These are phyloP conservation scores for Candolleomyces aberdarensis DNA, from an alignment of 768 basidiomycete species.

Conservation along the genomic window DNA sequence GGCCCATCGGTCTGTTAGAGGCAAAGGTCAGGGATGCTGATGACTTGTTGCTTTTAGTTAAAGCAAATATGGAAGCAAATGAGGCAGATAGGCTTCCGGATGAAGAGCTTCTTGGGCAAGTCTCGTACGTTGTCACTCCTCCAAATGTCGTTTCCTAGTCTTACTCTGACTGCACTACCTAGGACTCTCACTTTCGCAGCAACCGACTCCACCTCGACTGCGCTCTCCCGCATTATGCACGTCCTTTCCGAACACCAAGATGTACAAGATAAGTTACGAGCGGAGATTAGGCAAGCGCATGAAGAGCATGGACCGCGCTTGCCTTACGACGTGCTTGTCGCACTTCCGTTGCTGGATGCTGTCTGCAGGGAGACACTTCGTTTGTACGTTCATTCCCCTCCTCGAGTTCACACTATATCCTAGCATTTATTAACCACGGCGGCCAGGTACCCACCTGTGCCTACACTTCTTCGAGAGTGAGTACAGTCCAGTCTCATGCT, in stretches of 20 bases:
- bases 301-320: slow-evolving; percentile 21
- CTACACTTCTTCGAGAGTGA: slow-evolving; percentile 12
- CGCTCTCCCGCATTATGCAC: slow-evolving; percentile 31
- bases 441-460: slow-evolving; percentile 7
- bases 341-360: slow-evolving; percentile 31
- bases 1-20: too few relatives aligned
- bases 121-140: slow-evolving; percentile 11
- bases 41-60: slow-evolving; percentile 25
- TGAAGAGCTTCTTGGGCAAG: slow-evolving; percentile 39
- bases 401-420: neutral
- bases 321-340: slow-evolving; percentile 26
- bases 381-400: slow-evolving; percentile 10
- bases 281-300: slow-evolving; percentile 31
- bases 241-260: slow-evolving; percentile 31
- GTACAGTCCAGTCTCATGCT: neutral
- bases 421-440: neutral
- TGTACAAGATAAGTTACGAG: slow-evolving; percentile 34
- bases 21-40: neutral
- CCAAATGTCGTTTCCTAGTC: neutral
- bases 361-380: slow-evolving; percentile 32
- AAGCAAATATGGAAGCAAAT: slow-evolving; percentile 32
- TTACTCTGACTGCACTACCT: neutral
- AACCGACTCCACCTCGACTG: slow-evolving; percentile 40
- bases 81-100: slow-evolving; percentile 29
- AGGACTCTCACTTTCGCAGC: slow-evolving; percentile 39